Evolutionary conservation across 768 basidiomycete genomes (phyloP), one percentile per base, ranked within the genome.

Genomic region (Tricholoma hemisulphureum): DNA sequence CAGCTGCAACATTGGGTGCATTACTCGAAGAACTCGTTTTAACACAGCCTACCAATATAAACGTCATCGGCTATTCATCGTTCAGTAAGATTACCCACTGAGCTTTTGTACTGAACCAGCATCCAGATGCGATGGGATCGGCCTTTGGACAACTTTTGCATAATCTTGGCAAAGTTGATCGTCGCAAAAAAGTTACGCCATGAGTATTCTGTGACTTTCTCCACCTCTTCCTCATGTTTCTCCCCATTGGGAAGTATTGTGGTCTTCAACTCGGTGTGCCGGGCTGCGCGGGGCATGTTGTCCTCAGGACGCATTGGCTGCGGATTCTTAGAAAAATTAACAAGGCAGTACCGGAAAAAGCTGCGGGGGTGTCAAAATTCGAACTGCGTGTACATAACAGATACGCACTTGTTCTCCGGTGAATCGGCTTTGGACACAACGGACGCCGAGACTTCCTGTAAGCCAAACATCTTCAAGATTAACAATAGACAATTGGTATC

Each of bases 121-220:
- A 98, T 91, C 79, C 91, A 88, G 58, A 98, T 97, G 21, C 97
- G 83, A 71, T 98, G 94, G 2, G 92, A 92, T 34, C 95, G 86
- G 62, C 90, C 88, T 73, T 99, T 99, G 2, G 95, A 95, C 60
- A 99, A 71, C 73, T 98, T 98, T 70, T 99, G 96, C 86, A 99
- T 89, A 61, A 99, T 91, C 71, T 94, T 95, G 8, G 95, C 90
- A 69, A 98, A 97, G 70, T 98, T 99, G 74, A 98, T 96, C 20
- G 90, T 88, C 26, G 93, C 85, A 74, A 98, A 98, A 73, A 99
- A 98, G 73, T 98, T 98, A 50, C 97, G 77, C 94, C 96, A 98
- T 3, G 94, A 96, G 71, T 91, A 99, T 32, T 98, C 94, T 11
- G 89, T 89, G 50, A 99, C 79, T 71, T 97, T 79, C 66, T 98